Base-by-base conservation (phyloP, 2,329 filamentous ascomycete species). In the Neospermospora avenae region DNA sequence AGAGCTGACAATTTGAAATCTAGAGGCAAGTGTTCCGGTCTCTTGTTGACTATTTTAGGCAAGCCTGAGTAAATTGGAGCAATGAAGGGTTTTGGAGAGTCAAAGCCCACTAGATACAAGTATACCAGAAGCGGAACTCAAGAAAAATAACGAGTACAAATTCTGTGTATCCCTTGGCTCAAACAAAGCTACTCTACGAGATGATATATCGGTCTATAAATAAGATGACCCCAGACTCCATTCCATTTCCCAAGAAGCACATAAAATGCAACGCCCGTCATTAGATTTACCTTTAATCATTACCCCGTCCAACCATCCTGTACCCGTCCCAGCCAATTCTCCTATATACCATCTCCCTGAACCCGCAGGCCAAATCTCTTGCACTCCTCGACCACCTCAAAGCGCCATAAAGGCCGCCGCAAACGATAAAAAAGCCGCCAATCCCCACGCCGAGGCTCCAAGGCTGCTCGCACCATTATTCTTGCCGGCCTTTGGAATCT, bases 401-500 rank as follows among this genome's bases (percentile, higher is more conserved):
- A 51, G 35, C n/a, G 11, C 48, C 48, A 51, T 51, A 51, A 51
- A 35, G n/a, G n/a, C 48, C 48, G 35, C 48, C 48, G 31, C 48
- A 51, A 51, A 18, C 34, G 48, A 51, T 51, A 51, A 51, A 51
- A 51, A 51, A 51, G 48, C n/a, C 48, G 31, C 31, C 48, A 35
- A 22, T 14, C 48, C 31, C 48, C 34, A 35, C 11, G 28, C n/a
- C 8, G 18, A 28, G 10, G 48, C 22, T 18, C 48, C 48, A 31
- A 31, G 28, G 22, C 28, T 51, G 14, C 31, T 51, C 11, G 31
- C 48, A 13, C 28, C 48, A 51, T 22, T 51, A 51, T 22, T 28
- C 22, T 49, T 48, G n/a, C 45, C 45, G 1, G 45, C 42, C n/a
- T 48, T 57, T 7, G 68, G 68, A 6, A 67, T 59, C 48, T 68